phyloP scores from a whole-genome alignment of 2,329 filamentous ascomycete genomes.

The Apiospora hydei region DNA sequence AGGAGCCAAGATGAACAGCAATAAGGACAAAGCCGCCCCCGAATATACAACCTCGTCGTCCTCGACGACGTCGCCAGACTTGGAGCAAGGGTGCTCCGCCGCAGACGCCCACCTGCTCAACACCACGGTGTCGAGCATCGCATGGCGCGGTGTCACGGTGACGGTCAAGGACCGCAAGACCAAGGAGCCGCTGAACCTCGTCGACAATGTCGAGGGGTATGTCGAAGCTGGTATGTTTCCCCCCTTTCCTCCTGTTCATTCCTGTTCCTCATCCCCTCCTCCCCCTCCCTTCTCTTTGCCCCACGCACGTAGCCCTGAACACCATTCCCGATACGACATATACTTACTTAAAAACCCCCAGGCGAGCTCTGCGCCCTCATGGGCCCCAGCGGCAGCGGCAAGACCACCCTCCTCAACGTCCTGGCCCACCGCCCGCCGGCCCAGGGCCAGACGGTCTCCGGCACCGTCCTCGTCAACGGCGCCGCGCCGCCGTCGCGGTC shows the following conservation, averaged over 20 bases:
- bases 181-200: slow-evolving; percentile 67
- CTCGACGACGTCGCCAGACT: neutral
- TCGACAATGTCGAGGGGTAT: slow-evolving; percentile 68
- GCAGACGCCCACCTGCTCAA: slow-evolving; percentile 64
- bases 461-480: slow-evolving; percentile 67
- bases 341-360: slow-evolving; percentile 30
- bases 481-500: slow-evolving; percentile 54
- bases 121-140: slow-evolving; percentile 67
- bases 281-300: too few species aligned
- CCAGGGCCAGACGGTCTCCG: slow-evolving; percentile 55
- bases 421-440: slow-evolving; percentile 70
- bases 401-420: slow-evolving; percentile 81
- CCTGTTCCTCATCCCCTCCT: slow-evolving; percentile 2
- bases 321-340: too few species aligned
- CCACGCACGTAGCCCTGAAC: too few species aligned
- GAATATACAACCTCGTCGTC: neutral
- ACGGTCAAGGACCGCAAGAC: slow-evolving; percentile 75
- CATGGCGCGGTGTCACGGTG: slow-evolving; percentile 73
- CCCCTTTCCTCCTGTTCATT: slow-evolving; percentile 12
- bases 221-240: slow-evolving; percentile 65
- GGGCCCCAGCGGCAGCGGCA: slow-evolving; percentile 78
- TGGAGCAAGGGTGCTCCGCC: slow-evolving; percentile 39
- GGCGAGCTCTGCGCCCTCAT: slow-evolving; percentile 82
- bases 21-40: neutral
- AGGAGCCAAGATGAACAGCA: too few species aligned